phyloP scores from a whole-genome alignment of 805 yeast species.

The Tetrapisispora taiwanensis region DNA sequence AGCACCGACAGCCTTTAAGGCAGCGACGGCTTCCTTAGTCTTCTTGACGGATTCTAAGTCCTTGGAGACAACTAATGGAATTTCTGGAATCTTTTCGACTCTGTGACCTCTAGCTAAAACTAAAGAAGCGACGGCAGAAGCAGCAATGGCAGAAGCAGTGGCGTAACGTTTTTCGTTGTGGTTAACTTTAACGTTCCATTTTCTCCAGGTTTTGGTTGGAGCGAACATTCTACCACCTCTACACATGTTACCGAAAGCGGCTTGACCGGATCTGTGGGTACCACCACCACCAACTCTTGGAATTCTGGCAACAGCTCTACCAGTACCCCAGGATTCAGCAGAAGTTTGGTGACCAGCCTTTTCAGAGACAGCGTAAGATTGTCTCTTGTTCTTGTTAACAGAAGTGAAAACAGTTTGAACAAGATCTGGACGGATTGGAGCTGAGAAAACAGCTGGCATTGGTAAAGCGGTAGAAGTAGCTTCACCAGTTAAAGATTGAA shows the following conservation, averaged over 20 bases:
- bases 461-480: conserved; percentile 75
- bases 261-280: conserved; percentile 99
- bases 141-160: conserved; percentile 99
- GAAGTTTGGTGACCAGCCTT: conserved; percentile 99
- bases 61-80: conserved; percentile 92
- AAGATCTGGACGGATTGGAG: conserved; percentile 99
- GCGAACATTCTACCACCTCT: conserved; percentile 99
- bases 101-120: conserved; percentile 99
- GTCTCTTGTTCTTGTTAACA: conserved; percentile 99
- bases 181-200: conserved; percentile 99
- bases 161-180: conserved; percentile 99
- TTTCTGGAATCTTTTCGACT: conserved; percentile 95
- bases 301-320: conserved; percentile 99
- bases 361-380: conserved; percentile 98
- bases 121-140: conserved; percentile 95
- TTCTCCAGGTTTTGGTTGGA: conserved; percentile 99
- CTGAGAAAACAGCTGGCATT: conserved; percentile 97
- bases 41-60: conserved; percentile 86
- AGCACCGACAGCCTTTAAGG: conserved; percentile 97
- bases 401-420: conserved; percentile 98
- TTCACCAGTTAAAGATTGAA: conserved; percentile 80
- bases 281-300: conserved; percentile 99
- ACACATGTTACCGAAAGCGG: conserved; percentile 99
- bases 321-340: conserved; percentile 99
- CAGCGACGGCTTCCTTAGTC: conserved; percentile 98